phyloP scores from a whole-genome alignment of 108 stramenopile species.

The Nitzschia sp. region DNA sequence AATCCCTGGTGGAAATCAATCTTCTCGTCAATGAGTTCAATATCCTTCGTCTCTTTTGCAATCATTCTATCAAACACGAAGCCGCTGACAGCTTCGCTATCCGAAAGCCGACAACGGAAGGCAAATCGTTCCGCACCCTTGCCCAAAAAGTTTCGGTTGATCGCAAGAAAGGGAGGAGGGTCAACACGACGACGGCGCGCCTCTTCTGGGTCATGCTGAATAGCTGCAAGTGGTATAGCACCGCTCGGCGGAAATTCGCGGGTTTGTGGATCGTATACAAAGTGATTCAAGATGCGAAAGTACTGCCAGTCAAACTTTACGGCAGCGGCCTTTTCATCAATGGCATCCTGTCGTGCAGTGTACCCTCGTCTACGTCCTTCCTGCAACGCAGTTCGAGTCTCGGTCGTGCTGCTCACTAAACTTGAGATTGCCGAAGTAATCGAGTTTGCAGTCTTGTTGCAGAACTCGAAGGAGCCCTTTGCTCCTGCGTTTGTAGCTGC shows the following conservation, averaged over 20 bases:
- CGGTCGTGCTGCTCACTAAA: slow-evolving; percentile 46
- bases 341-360: slow-evolving; percentile 1
- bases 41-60: slow-evolving; percentile 52
- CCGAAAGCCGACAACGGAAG: slow-evolving; percentile 42
- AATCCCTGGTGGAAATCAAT: slow-evolving; percentile 47
- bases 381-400: slow-evolving; percentile 40
- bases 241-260: background rate
- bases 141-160: slow-evolving; percentile 13
- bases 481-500: slow-evolving; percentile 32
- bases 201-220: background rate
- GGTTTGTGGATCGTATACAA: slow-evolving; percentile 22
- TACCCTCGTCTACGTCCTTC: slow-evolving; percentile 18
- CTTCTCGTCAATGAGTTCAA: slow-evolving; percentile 41
- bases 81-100: slow-evolving; percentile 13
- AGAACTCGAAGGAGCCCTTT: slow-evolving; percentile 44
- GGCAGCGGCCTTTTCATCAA: slow-evolving; percentile 25
- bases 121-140: slow-evolving; percentile 53
- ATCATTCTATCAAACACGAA: slow-evolving; percentile 49
- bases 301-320: slow-evolving; percentile 40
- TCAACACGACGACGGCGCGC: too few species aligned
- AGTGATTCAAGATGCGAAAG: slow-evolving; percentile 36
- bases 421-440: slow-evolving; percentile 49
- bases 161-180: slow-evolving; percentile 9
- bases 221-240: slow-evolving; percentile 9
- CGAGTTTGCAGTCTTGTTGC: slow-evolving; percentile 45